Evolutionary conservation across 805 yeast species (phyloP).

Genomic region (Starmerella potacharoeniae): DNA sequence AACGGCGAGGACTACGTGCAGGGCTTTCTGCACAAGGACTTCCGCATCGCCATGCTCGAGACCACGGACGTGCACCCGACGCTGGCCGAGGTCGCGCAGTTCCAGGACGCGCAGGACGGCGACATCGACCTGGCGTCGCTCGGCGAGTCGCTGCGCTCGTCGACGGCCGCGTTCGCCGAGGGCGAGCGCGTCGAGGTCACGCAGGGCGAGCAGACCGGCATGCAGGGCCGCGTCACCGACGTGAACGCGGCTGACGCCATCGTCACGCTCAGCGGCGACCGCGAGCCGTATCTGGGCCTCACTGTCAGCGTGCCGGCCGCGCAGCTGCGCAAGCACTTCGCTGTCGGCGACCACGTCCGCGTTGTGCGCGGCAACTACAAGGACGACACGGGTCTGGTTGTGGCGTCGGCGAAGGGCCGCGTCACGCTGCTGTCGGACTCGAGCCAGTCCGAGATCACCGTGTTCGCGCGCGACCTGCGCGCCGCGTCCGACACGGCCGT

Average conservation of each 20-base stretch:
- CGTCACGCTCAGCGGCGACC: constrained; percentile 39
- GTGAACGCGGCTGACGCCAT: constrained; percentile 37
- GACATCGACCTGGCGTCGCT: constrained; percentile 81
- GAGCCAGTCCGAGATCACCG: constrained; percentile 77
- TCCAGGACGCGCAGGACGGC: constrained; percentile 69
- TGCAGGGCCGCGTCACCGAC: constrained; percentile 46
- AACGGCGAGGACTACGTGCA: constrained; percentile 80
- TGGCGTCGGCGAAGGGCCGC: constrained; percentile 59
- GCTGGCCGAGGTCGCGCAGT: constrained; percentile 54
- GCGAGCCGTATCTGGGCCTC: constrained; percentile 41
- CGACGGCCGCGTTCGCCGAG: constrained; percentile 64
- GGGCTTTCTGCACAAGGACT: constrained; percentile 79
- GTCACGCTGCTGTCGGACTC: constrained; percentile 86
- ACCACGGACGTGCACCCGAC: constrained; percentile 73
- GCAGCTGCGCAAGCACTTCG: constrained; percentile 73
- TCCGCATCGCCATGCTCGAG: constrained; percentile 68
- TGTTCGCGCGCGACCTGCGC: constrained; percentile 80
- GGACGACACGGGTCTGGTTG: constrained; percentile 92
- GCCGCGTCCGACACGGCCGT: constrained; percentile 83
- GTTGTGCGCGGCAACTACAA: constrained; percentile 82
- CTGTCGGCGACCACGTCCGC: constrained; percentile 89
- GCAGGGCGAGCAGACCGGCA: constrained; percentile 87
- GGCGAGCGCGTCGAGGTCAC: constrained; percentile 90
- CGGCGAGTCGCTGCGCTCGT: constrained; percentile 66
- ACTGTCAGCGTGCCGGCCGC: constrained; percentile 70